A percentile compares a stretch with the other conserved stretches of the same genome.
Conservation (phyloP, 1,284 basidiomycete species). For the Thecaphora thlaspeos region DNA sequence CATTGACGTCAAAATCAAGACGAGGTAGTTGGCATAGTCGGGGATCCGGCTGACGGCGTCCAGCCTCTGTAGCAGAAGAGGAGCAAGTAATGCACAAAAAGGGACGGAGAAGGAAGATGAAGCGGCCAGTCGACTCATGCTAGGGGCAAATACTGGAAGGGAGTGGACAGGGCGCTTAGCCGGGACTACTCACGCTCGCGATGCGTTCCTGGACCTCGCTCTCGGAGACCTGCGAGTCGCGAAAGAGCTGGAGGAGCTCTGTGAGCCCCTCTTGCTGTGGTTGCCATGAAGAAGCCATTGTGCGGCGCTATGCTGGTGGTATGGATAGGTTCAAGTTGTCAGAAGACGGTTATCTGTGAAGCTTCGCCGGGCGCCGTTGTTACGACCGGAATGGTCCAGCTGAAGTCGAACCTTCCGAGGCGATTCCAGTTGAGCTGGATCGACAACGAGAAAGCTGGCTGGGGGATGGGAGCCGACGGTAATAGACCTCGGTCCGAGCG, state of each 20-base stretch:
- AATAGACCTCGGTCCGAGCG: too few relatives aligned
- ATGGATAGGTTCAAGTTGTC: background rate
- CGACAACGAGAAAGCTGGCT: too few relatives aligned
- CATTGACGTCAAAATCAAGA: conserved; percentile 80
- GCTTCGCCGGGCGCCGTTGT: too few relatives aligned
- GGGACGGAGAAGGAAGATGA: background rate
- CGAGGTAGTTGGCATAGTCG: conserved; percentile 87
- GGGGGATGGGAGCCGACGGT: too few relatives aligned
- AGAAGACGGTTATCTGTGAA: too few relatives aligned
- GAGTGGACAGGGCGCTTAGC: too few relatives aligned
- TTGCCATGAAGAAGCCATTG: conserved; percentile 40
- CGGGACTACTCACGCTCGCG: conserved; percentile 29
- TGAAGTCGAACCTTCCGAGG: too few relatives aligned
- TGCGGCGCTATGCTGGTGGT: background rate
- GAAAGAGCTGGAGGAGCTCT: conserved; percentile 50
- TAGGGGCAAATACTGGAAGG: too few relatives aligned
- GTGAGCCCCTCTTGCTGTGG: conserved; percentile 47
- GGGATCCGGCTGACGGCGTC: conserved; percentile 49
- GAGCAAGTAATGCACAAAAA: background rate
- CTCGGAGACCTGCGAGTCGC: conserved; percentile 49
- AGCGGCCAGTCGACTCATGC: too few relatives aligned
- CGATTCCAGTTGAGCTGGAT: too few relatives aligned
- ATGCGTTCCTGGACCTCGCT: conserved; percentile 47
- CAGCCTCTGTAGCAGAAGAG: conserved; percentile 28
- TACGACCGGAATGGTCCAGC: too few relatives aligned